Evolutionary conservation across 2,329 filamentous ascomycete species (phyloP), one percentile per base, ranked within the genome.

Genomic region (Cladorrhinum sp.): DNA sequence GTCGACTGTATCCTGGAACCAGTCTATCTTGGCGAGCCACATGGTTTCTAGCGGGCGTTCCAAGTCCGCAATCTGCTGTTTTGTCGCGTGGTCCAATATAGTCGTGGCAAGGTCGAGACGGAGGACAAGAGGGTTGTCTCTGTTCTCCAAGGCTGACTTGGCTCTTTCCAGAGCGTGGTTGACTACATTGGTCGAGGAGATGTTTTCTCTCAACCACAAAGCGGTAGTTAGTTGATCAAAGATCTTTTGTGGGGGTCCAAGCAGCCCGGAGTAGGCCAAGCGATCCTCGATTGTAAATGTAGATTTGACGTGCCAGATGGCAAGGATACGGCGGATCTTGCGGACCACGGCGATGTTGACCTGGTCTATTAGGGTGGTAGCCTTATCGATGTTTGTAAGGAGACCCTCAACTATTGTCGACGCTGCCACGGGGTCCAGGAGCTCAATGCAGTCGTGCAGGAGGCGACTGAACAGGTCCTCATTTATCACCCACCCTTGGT

Each of bases 401-500:
- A 74, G 54, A 20, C 73, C 74, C 4, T 66, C 67, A 16, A 74
- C 54, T 1, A 80, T 65, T 8, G 77, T 64, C 2, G 72, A 71
- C 7, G 75, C 74, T 1, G 71, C 68, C 5, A 57, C 50, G 3
- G 58, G 59, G 61, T 82, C 79, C 18, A 81, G 64, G 2, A 72
- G 69, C 45, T 71, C 67, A 9, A 80, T 71, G 59, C 77, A 79
- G 25, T 75, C 70, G 51, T 79, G 75, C 24, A 82, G 67, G 1
- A 82, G 58, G 18, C 74, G 70, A 50, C 65, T 69, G n/a, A 78
- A 67, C 1, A 73, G 65, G 18, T 69, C 65, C 2, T 66, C 64
- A 59, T 72, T 71, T 53, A 79, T 53, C 0, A 60, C 53, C 20
- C 76, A 70, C 3, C 73, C 72, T 13, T 74, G 67, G 48, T 71